Percentiles rank a stretch among this genome's conserved stretches.
Evolutionary conservation across 2,329 filamentous ascomycete genomes (phyloP).

Genomic region (Sclerotinia glacialis): DNA sequence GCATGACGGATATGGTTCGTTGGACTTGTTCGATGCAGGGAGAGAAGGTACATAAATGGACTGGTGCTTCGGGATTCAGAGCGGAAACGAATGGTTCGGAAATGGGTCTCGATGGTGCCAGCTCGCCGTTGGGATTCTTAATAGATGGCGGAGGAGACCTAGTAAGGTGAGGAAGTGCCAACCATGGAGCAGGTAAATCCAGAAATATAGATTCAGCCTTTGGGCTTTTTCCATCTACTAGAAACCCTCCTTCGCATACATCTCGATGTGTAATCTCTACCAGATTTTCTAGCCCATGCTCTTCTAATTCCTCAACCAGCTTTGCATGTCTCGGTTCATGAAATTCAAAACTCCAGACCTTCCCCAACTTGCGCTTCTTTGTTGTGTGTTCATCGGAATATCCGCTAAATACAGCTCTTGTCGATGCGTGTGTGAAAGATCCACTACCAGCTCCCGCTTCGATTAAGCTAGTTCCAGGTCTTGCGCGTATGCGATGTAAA

Average conservation of each 20-base stretch:
- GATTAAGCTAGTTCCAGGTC: constrained; percentile 70
- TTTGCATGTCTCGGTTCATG: constrained; percentile 69
- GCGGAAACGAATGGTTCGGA: constrained; percentile 52
- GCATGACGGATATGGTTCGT: constrained; percentile 75
- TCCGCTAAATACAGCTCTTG: constrained; percentile 72
- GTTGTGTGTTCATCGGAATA: constrained; percentile 49
- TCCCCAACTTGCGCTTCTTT: constrained; percentile 51
- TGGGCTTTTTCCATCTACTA: constrained; percentile 55
- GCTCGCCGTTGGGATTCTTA: constrained; percentile 23
- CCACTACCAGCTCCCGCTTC: constrained; percentile 81
- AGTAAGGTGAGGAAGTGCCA: constrained; percentile 72
- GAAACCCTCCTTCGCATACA: constrained; percentile 73
- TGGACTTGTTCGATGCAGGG: constrained; percentile 97
- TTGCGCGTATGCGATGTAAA: constrained; percentile 69
- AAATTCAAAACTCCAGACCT: constrained; percentile 81
- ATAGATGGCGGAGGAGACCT: constrained; percentile 44
- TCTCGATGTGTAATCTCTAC: constrained; percentile 76
- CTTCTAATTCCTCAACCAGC: constrained; percentile 65
- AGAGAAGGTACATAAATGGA: constrained; percentile 88
- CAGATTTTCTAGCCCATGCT: constrained; percentile 62
- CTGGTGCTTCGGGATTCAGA: constrained; percentile 68
- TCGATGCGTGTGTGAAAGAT: constrained; percentile 78
- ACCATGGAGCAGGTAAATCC: constrained; percentile 78
- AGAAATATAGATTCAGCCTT: constrained; percentile 71
- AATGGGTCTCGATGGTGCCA: not conserved